Evolutionary conservation across 352 stramenopile genomes (phyloP), one percentile per base, ranked within the genome.

Genomic region (Globisporangium cylindrosporum): DNA sequence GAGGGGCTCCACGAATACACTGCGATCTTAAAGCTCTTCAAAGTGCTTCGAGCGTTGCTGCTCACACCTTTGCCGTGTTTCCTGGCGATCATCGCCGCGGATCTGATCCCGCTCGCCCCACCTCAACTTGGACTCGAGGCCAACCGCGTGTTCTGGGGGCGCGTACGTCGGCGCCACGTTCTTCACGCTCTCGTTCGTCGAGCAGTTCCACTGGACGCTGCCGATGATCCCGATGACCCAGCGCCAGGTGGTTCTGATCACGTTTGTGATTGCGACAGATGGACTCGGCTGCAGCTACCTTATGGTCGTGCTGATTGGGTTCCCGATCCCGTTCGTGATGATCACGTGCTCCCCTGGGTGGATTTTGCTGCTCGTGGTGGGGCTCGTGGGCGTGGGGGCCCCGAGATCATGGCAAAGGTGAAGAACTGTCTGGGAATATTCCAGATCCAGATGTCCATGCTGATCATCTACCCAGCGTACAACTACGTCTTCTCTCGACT

Each of bases 311-410:
- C n/a, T 29, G n/a, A 14, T 56, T 9, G 22, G 49, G 15, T 56
- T 56, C 48, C n/a, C 10, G 49, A 56, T 56, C 49, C n/a, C 49
- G 2, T 56, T 56, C 49, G 32, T 56, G 49, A 56, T 56, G 49
- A 8, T 32, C 22, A 56, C 22, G 9, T 32, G 49, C 49, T 56
- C 49, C 2, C 49, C 49, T 3, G 49, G 49, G 22, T 32, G 49
- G 49, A 14, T 56, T 2, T 18, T 56, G n/a, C 7, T 56, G 49
- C 49, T 56, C 49, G 49, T 32, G 10, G 10, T 56, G 9, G 49
- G 49, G 3, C 49, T 56, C 49, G 22, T 32, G 49, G 49, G 22
- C 22, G n/a, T 56, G 49, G 9, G 49, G 49, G 5, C 1, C 51
- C 12, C 3, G 51, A 27, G 51, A 22, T 58, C 51, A 36, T 22